Evolutionary conservation across 192 early-diverging fungal species (phyloP).

Genomic region (Entomortierella beljakovae): DNA sequence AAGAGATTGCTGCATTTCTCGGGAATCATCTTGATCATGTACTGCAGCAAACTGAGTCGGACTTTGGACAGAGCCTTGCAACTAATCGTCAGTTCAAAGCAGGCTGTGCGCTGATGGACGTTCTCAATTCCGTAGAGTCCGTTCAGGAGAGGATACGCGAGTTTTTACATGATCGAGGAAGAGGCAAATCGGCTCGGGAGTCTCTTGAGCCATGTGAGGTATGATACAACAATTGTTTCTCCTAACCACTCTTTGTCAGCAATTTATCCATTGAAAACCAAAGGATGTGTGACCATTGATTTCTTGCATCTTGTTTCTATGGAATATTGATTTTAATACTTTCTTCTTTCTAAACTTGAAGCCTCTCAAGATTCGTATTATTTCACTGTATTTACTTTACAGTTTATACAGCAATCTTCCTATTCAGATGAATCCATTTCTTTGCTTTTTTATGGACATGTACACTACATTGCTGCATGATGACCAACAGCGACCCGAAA

Average conservation of each 20-base stretch:
- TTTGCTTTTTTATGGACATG: constrained; percentile 45
- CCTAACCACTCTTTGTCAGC: too few relatives aligned
- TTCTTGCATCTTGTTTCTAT: neutral
- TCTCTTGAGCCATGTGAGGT: constrained; percentile 23
- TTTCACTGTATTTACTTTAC: constrained; percentile 42
- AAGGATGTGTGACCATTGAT: too few relatives aligned
- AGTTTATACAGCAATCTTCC: constrained; percentile 48
- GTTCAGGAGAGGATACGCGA: constrained; percentile 28
- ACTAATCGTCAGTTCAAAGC: constrained; percentile 30
- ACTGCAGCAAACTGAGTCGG: constrained; percentile 27
- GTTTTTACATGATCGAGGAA: constrained; percentile 6
- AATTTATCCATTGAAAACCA: too few relatives aligned
- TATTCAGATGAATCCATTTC: constrained; percentile 45
- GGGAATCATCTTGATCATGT: constrained; percentile 53
- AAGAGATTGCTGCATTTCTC: constrained; percentile 46
- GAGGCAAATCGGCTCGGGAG: neutral
- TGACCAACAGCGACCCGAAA: constrained; percentile 31
- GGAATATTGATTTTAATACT: neutral
- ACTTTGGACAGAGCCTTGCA: constrained; percentile 32
- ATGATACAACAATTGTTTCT: neutral
- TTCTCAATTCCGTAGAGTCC: constrained; percentile 39
- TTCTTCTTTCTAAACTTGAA: constrained; percentile 5
- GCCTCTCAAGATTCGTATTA: constrained; percentile 37
- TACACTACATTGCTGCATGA: constrained; percentile 27
- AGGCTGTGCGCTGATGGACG: constrained; percentile 46